A percentile compares a stretch with the other conserved stretches of the same genome.
Evolutionary conservation across 495 filamentous ascomycete genomes (phyloP).

Genomic region (Lasiosphaeria ovina): DNA sequence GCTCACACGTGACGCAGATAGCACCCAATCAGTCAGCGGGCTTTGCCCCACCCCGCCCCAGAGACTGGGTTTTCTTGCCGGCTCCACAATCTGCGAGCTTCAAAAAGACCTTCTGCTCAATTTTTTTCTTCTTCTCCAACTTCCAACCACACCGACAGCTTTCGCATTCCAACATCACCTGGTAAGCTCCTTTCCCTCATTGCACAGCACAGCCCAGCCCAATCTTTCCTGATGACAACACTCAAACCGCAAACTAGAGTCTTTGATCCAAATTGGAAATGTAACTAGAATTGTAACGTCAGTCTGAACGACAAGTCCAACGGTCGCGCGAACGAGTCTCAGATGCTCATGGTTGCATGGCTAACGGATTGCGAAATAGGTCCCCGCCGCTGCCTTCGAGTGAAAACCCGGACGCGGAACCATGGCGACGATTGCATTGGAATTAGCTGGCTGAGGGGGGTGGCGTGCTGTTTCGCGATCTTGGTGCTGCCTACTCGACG

Average conservation of each 20-base stretch:
- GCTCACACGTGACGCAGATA: constrained; percentile 21
- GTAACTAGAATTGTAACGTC: constrained; percentile 98
- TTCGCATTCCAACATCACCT: constrained; percentile 16
- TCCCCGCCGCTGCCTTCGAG: background rate
- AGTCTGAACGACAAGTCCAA: constrained; percentile 72
- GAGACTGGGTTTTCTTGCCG: constrained; percentile 22
- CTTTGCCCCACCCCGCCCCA: constrained; percentile 12
- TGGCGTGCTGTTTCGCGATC: background rate
- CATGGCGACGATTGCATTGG: background rate
- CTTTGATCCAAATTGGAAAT: constrained; percentile 91
- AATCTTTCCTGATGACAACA: constrained; percentile 52
- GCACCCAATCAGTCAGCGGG: background rate
- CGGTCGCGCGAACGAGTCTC: constrained; percentile 2
- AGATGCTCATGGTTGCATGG: background rate
- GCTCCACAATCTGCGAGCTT: constrained; percentile 30
- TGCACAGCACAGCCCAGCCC: constrained; percentile 12
- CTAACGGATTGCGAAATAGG: constrained; percentile 10
- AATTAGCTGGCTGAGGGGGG: background rate
- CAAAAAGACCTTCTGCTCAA: constrained; percentile 28
- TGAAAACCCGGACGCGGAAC: background rate
- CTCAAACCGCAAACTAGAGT: constrained; percentile 99
- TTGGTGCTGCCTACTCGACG: background rate
- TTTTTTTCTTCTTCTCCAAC: constrained; percentile 21
- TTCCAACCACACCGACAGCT: constrained; percentile 14
- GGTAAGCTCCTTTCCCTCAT: constrained; percentile 28